Percentiles rank a stretch among this genome's conserved stretches.
Conservation (phyloP, 805 yeast species). For the Cyberlindnera galapagoensis region DNA sequence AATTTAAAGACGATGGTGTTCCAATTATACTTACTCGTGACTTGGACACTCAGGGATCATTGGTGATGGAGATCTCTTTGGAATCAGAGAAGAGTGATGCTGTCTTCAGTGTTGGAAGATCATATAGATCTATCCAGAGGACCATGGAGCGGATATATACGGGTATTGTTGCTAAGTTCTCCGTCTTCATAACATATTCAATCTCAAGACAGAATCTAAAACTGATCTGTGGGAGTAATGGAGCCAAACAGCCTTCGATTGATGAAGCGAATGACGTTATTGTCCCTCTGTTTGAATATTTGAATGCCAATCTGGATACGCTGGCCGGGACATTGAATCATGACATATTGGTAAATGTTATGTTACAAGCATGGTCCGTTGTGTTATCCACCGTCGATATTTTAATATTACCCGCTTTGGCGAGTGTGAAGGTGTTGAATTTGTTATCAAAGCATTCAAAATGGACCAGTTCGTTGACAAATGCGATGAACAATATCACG, state of each 20-base stretch:
- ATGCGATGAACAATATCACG: slow-evolving; percentile 46
- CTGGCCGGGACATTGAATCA: slow-evolving; percentile 53
- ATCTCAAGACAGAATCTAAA: slow-evolving; percentile 53
- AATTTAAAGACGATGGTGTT: slow-evolving; percentile 60
- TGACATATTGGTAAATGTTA: slow-evolving; percentile 52
- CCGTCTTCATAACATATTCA: slow-evolving; percentile 51
- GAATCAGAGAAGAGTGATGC: slow-evolving; percentile 81
- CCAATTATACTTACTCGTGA: slow-evolving; percentile 56
- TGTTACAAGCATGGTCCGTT: slow-evolving; percentile 77
- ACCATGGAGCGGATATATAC: slow-evolving; percentile 62
- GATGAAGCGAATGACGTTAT: slow-evolving; percentile 56
- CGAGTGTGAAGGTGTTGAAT: slow-evolving; percentile 30
- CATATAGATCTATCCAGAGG: slow-evolving; percentile 58
- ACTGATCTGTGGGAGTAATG: slow-evolving; percentile 46
- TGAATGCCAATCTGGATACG: slow-evolving; percentile 61
- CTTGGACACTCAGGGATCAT: slow-evolving; percentile 57
- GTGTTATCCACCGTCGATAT: slow-evolving; percentile 64
- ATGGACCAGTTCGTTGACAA: slow-evolving; percentile 36
- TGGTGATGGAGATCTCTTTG: slow-evolving; percentile 61
- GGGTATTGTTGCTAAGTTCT: slow-evolving; percentile 66
- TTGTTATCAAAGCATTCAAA: slow-evolving; percentile 27
- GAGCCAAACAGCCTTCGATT: slow-evolving; percentile 35
- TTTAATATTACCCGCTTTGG: slow-evolving; percentile 66
- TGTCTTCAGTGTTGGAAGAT: slow-evolving; percentile 70
- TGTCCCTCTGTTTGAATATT: slow-evolving; percentile 66